phyloP scores from a whole-genome alignment of 225 moss, liverwort and hornwort species.

The Antitrichia curtipendula region DNA sequence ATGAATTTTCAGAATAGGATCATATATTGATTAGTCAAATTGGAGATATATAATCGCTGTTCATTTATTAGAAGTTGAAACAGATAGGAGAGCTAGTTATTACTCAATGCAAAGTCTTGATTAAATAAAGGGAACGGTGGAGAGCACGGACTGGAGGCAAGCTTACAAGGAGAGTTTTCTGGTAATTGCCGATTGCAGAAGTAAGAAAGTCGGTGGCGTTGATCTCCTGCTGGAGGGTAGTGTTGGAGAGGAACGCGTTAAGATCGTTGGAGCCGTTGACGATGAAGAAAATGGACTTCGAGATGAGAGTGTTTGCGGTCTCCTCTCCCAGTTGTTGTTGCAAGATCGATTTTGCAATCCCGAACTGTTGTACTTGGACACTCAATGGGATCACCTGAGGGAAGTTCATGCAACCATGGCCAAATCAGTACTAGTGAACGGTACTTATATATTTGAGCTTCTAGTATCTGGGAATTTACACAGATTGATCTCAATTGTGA shows the following conservation, averaged over 20 bases:
- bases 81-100: too few relatives aligned
- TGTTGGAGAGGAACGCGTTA: background rate
- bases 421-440: background rate
- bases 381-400: background rate
- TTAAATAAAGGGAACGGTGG: background rate
- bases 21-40: background rate
- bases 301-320: background rate
- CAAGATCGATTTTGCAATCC: background rate
- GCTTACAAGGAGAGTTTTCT: constrained; percentile 13
- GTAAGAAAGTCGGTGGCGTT: constrained; percentile 8
- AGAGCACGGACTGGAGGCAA: background rate
- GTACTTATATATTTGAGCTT: background rate
- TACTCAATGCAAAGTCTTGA: background rate
- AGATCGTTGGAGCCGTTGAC: constrained; percentile 28
- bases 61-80: too few relatives aligned
- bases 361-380: constrained; percentile 22
- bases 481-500: background rate
- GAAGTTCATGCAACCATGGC: background rate
- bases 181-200: background rate
- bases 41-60: too few relatives aligned
- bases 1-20: background rate
- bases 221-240: background rate
- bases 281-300: constrained; percentile 10
- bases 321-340: background rate
- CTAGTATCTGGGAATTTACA: background rate